These are phyloP conservation scores for Dichomitus squalens DNA, from an alignment of 1,284 basidiomycete species.

Conservation along the genomic window DNA sequence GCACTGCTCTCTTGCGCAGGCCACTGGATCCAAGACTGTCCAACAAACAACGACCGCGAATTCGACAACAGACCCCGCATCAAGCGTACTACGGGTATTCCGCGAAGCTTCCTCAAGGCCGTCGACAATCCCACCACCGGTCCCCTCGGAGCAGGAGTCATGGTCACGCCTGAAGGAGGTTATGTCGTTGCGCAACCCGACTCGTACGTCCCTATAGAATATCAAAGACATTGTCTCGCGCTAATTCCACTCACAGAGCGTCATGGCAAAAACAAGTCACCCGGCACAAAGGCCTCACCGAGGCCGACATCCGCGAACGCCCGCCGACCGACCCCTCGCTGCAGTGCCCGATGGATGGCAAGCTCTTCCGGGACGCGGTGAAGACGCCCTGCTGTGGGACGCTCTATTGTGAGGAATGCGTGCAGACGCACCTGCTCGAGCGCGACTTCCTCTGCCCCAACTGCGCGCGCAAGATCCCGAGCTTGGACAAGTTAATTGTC, in stretches of 20 bases:
- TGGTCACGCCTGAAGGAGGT: slow-evolving; percentile 96
- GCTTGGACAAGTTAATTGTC: slow-evolving; percentile 79
- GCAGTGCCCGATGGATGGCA: slow-evolving; percentile 87
- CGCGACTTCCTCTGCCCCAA: slow-evolving; percentile 91
- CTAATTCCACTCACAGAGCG: slow-evolving; percentile 48
- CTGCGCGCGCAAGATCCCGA: slow-evolving; percentile 84
- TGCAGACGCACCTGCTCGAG: slow-evolving; percentile 88
- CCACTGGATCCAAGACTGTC: slow-evolving; percentile 99
- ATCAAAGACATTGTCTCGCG: slow-evolving; percentile 17
- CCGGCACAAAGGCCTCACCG: slow-evolving; percentile 77
- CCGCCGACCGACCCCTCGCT: slow-evolving; percentile 79
- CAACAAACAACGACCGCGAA: slow-evolving; percentile 94
- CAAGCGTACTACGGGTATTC: slow-evolving; percentile 97
- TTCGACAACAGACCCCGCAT: slow-evolving; percentile 94
- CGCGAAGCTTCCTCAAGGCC: slow-evolving; percentile 95
- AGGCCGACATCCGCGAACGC: slow-evolving; percentile 83
- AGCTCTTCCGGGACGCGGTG: slow-evolving; percentile 75
- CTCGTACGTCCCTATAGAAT: slow-evolving; percentile 53
- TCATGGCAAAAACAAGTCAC: slow-evolving; percentile 93
- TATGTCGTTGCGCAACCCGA: slow-evolving; percentile 96
- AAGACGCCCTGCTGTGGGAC: slow-evolving; percentile 89
- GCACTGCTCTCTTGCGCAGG: slow-evolving; percentile 55
- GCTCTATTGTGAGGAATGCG: slow-evolving; percentile 94
- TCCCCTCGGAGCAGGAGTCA: slow-evolving; percentile 81
- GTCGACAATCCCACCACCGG: slow-evolving; percentile 85